phyloP scores from a whole-genome alignment of 179 eudicot genomes.

The Beta corolliflora region DNA sequence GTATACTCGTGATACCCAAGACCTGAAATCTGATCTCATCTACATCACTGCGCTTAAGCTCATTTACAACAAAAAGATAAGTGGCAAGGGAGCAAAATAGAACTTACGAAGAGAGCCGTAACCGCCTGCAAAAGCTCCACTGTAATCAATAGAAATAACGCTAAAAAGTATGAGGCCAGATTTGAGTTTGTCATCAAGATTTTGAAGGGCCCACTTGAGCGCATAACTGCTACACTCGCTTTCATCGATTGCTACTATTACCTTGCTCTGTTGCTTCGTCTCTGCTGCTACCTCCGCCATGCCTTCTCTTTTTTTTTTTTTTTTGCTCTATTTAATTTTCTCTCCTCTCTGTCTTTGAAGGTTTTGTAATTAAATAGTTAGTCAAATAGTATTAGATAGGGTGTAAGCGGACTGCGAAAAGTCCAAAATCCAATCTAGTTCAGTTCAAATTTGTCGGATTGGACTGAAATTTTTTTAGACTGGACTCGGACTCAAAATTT shows the following conservation, averaged over 20 bases:
- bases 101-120: constrained; percentile 51
- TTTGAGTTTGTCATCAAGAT: constrained; percentile 36
- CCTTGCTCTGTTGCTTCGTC: constrained; percentile 33
- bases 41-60: no score
- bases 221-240: constrained; percentile 61
- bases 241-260: constrained; percentile 66
- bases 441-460: no score
- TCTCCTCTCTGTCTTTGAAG: no score
- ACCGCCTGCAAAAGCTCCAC: constrained; percentile 47
- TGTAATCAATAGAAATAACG: constrained; percentile 39
- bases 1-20: no score
- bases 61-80: neutral
- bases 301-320: neutral
- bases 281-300: constrained; percentile 23
- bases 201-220: constrained; percentile 59
- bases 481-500: no score
- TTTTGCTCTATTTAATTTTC: no score
- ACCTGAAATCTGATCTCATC: no score
- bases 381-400: no score
- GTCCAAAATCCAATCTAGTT: no score
- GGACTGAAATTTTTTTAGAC: no score
- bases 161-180: constrained; percentile 44
- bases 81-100: neutral
- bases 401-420: no score
- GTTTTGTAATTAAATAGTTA: no score